A percentile compares a stretch with the other conserved stretches of the same genome.
phyloP scores from a whole-genome alignment of 805 yeast genomes.

The Saitoella complicata region DNA sequence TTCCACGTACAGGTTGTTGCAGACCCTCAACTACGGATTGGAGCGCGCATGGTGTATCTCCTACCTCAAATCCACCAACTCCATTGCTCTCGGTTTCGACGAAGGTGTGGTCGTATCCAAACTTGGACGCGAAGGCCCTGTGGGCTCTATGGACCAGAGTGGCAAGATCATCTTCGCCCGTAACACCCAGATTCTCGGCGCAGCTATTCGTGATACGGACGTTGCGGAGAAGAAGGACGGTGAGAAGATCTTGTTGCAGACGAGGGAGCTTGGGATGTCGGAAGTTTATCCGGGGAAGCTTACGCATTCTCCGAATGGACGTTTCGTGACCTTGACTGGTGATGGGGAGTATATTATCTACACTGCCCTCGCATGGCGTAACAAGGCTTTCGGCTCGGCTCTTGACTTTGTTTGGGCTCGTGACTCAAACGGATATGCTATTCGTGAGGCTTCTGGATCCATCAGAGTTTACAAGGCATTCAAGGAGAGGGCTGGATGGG shows the following conservation, averaged over 20 bases:
- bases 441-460: conserved; percentile 48
- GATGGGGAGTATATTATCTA: conserved; percentile 95
- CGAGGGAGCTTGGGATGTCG: conserved; percentile 84
- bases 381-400: conserved; percentile 81
- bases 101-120: conserved; percentile 81
- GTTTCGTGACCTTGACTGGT: conserved; percentile 92
- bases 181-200: conserved; percentile 73
- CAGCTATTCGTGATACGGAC: conserved; percentile 42
- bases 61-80: conserved; percentile 53
- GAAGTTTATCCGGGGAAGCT: conserved; percentile 83
- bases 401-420: conserved; percentile 89
- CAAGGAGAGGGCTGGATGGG: conserved; percentile 45
- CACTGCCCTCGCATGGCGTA: conserved; percentile 96
- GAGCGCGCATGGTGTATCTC: conserved; percentile 96
- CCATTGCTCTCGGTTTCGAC: conserved; percentile 86
- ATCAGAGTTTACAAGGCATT: conserved; percentile 71
- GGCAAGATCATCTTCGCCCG: conserved; percentile 87
- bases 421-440: conserved; percentile 75
- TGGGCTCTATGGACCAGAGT: conserved; percentile 78
- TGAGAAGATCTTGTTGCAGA: conserved; percentile 56
- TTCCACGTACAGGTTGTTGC: conserved; percentile 82
- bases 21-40: conserved; percentile 74
- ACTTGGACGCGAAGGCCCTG: conserved; percentile 87
- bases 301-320: conserved; percentile 89
- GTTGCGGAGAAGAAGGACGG: conserved; percentile 62